Evolutionary conservation across 192 early-diverging fungal genomes (phyloP), one percentile per base, ranked within the genome.

Genomic region (Rhizophagus clarus): DNA sequence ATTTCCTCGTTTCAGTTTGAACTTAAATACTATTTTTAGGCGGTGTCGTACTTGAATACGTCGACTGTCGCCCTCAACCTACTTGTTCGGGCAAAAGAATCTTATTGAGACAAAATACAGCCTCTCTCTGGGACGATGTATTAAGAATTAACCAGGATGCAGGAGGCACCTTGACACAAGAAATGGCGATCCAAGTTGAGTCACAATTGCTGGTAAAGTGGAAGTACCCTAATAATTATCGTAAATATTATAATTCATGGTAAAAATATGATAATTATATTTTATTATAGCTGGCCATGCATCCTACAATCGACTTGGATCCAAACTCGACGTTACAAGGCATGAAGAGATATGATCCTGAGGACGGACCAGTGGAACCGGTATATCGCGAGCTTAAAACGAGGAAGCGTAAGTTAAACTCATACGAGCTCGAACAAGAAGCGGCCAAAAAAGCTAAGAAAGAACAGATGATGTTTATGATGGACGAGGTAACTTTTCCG

Each of bases 401-500:
- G 28, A 74, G 17, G 40, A 74, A 74, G 15, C 24, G 73, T 61
- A 74, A 74, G 28, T 17, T 60, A 31, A 74, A 74, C 24, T 74
- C 73, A 11, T 74, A 51, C 28, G 73, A 74, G 14, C n/a, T 60
- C 20, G 73, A 74, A 61, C 26, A 60, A 15, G 73, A 74, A 26
- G 49, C 31, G 10, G 73, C 28, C 14, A 74, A 74, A 37, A 45
- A 40, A 14, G 49, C 49, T 6, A 61, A 34, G 32, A 28, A 60
- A 17, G 73, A 74, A 37, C 47, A 74, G 20, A 61, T 74, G 73
- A 74, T 74, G 73, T 74, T 61, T 37, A 74, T 61, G 56, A 61
- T 74, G 73, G 73, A 74, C 7, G 49, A 51, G 2, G 73, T 32
- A 24, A 22, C 4, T 56, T 74, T 34, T 14, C 1, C 31, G 42